Evolutionary conservation across 495 filamentous ascomycete species (phyloP).

Genomic region (Podospora appendiculata): DNA sequence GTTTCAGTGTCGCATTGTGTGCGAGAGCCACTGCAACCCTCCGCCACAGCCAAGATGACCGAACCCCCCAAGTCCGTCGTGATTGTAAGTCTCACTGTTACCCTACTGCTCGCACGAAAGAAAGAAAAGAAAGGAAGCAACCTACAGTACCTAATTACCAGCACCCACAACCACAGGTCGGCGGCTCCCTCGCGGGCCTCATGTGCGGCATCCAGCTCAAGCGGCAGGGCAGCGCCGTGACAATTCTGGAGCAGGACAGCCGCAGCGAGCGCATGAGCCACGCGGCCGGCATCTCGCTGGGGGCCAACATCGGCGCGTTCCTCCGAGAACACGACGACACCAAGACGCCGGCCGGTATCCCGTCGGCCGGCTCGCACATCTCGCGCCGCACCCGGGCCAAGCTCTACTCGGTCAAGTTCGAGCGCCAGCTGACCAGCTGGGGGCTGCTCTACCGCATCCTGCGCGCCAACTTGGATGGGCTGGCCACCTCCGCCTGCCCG

Average conservation of each 20-base stretch:
- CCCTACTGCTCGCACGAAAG: too few species aligned
- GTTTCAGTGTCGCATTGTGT: too few species aligned
- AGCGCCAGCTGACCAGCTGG: constrained; percentile 37
- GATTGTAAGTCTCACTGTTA: constrained; percentile 1
- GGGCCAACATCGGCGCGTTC: constrained; percentile 9
- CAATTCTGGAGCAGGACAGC: constrained; percentile 40
- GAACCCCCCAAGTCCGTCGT: constrained; percentile 3
- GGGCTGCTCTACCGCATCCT: constrained; percentile 39
- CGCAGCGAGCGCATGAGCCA: constrained; percentile 30
- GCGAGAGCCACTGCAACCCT: too few species aligned
- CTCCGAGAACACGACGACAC: constrained; percentile 14
- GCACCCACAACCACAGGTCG: constrained; percentile 12
- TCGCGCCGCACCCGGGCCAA: constrained; percentile 5
- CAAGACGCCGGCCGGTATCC: constrained; percentile 1
- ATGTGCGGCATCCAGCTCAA: constrained; percentile 32
- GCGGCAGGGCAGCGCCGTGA: constrained; percentile 30
- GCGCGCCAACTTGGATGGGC: constrained; percentile 43
- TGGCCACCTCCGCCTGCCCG: constrained; percentile 18
- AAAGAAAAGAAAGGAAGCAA: neutral
- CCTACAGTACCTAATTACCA: neutral
- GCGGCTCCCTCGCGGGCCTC: constrained; percentile 31
- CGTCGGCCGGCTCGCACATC: neutral
- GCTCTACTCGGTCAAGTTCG: neutral
- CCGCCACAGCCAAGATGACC: neutral
- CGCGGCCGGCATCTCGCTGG: constrained; percentile 42